Percentiles rank a stretch among this genome's conserved stretches.
Conservation (phyloP, 2,329 filamentous ascomycete genomes). For the Blastomyces parvus region DNA sequence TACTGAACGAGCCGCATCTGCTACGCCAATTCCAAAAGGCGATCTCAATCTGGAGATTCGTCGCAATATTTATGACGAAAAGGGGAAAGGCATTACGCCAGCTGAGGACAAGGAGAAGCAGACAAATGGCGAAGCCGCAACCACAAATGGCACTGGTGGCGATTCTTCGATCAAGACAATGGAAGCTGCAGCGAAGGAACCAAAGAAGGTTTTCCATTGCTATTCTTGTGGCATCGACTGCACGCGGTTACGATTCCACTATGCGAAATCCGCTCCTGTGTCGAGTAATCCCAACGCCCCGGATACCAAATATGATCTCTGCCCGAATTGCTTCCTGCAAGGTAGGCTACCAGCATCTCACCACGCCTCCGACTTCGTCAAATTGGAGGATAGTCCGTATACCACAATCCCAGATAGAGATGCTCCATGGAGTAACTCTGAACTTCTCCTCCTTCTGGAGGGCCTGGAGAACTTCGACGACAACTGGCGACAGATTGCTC, state of each 20-base stretch:
- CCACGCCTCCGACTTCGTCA: constrained; percentile 69
- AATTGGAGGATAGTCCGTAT: constrained; percentile 81
- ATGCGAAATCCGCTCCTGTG: constrained; percentile 53
- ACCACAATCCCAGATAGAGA: constrained; percentile 70
- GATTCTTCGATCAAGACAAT: constrained; percentile 58
- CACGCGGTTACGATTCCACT: constrained; percentile 60
- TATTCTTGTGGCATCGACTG: constrained; percentile 90
- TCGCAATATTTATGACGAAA: constrained; percentile 90
- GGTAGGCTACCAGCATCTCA: constrained; percentile 73
- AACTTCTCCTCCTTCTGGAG: constrained; percentile 81
- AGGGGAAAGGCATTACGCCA: constrained; percentile 73
- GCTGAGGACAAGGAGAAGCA: constrained; percentile 53
- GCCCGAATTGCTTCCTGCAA: constrained; percentile 82
- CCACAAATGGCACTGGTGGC: constrained; percentile 52
- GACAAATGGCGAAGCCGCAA: constrained; percentile 60
- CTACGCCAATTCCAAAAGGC: constrained; percentile 58
- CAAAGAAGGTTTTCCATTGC: constrained; percentile 64
- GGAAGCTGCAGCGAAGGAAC: constrained; percentile 51
- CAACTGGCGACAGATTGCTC: constrained; percentile 87
- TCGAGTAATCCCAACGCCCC: constrained; percentile 46
- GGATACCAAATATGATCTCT: constrained; percentile 72
- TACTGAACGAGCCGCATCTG: constrained; percentile 62
- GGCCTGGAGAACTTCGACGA: constrained; percentile 89
- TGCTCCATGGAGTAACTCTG: constrained; percentile 81
- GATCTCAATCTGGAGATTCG: constrained; percentile 88